phyloP scores from a whole-genome alignment of 352 stramenopile species.

The Thalassiosira mediterranea region DNA sequence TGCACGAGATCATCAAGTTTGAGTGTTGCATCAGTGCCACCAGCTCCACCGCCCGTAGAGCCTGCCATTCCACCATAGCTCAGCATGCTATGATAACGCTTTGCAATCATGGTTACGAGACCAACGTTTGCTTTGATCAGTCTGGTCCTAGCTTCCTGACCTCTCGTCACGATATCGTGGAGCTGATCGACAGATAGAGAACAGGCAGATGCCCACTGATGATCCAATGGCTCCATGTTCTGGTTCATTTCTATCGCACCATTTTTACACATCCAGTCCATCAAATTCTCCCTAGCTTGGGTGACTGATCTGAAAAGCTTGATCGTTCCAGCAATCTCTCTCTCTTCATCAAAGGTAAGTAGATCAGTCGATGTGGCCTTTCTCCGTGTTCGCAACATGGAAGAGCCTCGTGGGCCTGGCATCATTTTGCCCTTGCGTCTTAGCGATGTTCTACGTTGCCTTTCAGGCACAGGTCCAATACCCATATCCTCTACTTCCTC shows the following conservation, averaged over 20 bases:
- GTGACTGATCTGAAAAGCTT: conserved; percentile 35
- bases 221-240: conserved; percentile 25
- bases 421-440: conserved; percentile 40
- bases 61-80: conserved; percentile 31
- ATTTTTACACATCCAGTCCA: conserved; percentile 53
- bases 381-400: conserved; percentile 38
- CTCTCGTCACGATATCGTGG: conserved; percentile 57
- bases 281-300: conserved; percentile 35
- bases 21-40: conserved; percentile 70
- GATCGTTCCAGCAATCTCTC: conserved; percentile 40
- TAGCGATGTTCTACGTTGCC: conserved; percentile 15
- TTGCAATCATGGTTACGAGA: conserved; percentile 75
- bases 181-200: conserved; percentile 62
- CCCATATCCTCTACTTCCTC: background rate
- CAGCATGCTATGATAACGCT: conserved; percentile 65
- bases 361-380: conserved; percentile 21
- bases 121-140: conserved; percentile 75
- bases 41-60: conserved; percentile 36
- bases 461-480: background rate
- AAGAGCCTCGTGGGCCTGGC: conserved; percentile 19
- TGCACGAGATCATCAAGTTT: conserved; percentile 81
- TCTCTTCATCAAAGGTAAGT: conserved; percentile 59
- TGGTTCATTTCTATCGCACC: conserved; percentile 8
- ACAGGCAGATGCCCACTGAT: conserved; percentile 71
- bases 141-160: conserved; percentile 60